Evolutionary conservation across 1,284 basidiomycete genomes (phyloP).

Genomic region (Peniophora sp.): DNA sequence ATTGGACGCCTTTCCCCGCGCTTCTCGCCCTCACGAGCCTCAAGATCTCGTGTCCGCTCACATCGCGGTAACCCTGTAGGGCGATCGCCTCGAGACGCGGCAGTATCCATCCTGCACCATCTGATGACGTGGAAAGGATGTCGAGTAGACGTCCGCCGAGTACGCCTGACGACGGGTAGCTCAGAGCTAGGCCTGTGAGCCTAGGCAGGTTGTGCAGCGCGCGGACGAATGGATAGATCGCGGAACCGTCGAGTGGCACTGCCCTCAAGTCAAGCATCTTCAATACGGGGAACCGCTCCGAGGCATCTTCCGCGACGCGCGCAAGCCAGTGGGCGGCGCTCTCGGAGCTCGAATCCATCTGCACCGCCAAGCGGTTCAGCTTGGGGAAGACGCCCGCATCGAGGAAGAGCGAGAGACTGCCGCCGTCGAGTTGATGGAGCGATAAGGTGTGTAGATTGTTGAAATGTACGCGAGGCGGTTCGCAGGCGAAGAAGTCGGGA

Average conservation of each 20-base stretch:
- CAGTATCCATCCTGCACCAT: constrained; percentile 18
- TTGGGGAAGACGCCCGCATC: constrained; percentile 19
- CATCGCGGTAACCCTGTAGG: constrained; percentile 21
- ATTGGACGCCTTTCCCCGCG: constrained; percentile 10
- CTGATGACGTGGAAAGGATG: constrained; percentile 15
- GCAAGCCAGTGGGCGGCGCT: constrained; percentile 25
- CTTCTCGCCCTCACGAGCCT: constrained; percentile 18
- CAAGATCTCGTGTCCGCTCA: constrained; percentile 24
- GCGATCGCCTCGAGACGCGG: constrained; percentile 22
- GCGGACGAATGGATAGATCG: constrained; percentile 21
- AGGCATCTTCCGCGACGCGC: constrained; percentile 14
- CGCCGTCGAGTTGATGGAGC: constrained; percentile 20
- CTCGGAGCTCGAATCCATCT: constrained; percentile 20
- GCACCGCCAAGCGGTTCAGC: constrained; percentile 19
- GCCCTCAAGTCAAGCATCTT: constrained; percentile 23
- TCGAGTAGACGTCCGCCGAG: constrained; percentile 23
- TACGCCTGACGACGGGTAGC: constrained; percentile 17
- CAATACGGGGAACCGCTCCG: constrained; percentile 17
- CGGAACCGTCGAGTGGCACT: constrained; percentile 21
- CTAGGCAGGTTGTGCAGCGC: constrained; percentile 22
- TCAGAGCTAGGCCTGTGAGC: constrained; percentile 22
- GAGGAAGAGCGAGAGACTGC: constrained; percentile 21
- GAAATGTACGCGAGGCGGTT: constrained; percentile 13
- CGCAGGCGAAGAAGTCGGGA: constrained; percentile 18
- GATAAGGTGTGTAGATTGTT: constrained; percentile 16